These are phyloP conservation scores for Penicillium corylophilum DNA, from an alignment of 2,329 filamentous ascomycete species.

Conservation along the genomic window DNA sequence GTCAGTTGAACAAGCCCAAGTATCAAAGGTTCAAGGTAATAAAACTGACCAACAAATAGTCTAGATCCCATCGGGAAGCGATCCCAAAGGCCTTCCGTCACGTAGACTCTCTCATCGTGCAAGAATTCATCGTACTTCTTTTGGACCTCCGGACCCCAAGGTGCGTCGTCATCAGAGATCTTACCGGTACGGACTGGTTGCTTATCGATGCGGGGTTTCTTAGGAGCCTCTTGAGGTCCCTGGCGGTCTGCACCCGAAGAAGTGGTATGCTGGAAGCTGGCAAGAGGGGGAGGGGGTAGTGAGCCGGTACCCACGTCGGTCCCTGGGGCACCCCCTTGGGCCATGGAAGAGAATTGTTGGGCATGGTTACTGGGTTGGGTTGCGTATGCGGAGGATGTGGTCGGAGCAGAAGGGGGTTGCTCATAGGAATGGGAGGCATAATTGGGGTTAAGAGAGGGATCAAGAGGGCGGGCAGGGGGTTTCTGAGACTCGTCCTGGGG, in stretches of 20 bases:
- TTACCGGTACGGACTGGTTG: constrained; percentile 23
- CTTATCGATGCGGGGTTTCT: constrained; percentile 29
- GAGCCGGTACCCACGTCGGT: constrained; percentile 35
- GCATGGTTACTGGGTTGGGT: constrained; percentile 37
- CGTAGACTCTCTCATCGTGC: constrained; percentile 51
- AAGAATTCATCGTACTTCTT: constrained; percentile 52
- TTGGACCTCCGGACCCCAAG: constrained; percentile 50
- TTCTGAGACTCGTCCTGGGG: constrained; percentile 34
- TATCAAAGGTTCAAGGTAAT: not conserved
- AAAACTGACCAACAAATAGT: constrained; percentile 49
- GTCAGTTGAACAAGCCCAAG: constrained; percentile 3
- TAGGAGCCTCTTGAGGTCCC: constrained; percentile 23
- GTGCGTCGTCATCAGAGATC: constrained; percentile 41
- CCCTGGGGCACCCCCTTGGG: constrained; percentile 36
- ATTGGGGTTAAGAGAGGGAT: constrained; percentile 40
- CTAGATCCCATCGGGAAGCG: constrained; percentile 50
- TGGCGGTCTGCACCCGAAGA: constrained; percentile 22
- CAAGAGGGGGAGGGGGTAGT: constrained; percentile 42
- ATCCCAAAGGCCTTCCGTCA: constrained; percentile 54
- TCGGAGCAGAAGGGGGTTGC: constrained; percentile 30
- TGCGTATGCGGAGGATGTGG: constrained; percentile 30
- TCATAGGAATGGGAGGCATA: constrained; percentile 42
- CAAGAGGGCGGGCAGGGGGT: constrained; percentile 47
- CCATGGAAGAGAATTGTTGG: constrained; percentile 26
- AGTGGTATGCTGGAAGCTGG: constrained; percentile 40